Conservation (phyloP, 257 asterid genomes). For the Ehretia macrophylla region DNA sequence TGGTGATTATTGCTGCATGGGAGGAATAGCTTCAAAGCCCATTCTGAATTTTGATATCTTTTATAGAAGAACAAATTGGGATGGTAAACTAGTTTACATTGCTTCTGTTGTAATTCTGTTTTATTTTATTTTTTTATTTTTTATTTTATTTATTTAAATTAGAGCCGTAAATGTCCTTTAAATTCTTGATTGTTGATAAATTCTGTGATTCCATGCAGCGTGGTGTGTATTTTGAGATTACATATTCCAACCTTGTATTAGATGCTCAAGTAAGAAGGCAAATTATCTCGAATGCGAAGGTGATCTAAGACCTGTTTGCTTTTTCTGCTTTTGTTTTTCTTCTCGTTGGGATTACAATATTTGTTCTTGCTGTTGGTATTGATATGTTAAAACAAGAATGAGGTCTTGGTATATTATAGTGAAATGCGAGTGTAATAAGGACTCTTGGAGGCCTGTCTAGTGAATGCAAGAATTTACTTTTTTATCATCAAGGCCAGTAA, state of each 20-base stretch:
- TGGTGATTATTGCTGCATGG: not conserved
- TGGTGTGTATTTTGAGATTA: conserved; percentile 84
- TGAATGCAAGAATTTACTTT: no score
- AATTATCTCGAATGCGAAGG: conserved; percentile 77
- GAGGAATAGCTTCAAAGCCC: not conserved
- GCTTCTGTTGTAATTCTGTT: not conserved
- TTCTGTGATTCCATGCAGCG: conserved; percentile 51
- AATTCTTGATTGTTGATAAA: not conserved
- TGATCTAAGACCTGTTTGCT: conserved; percentile 18
- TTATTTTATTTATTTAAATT: no score
- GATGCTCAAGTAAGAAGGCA: conserved; percentile 75
- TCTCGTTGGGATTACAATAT: not conserved
- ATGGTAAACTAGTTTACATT: not conserved
- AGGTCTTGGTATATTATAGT: no score
- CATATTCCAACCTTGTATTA: conserved; percentile 62
- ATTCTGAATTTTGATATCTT: not conserved
- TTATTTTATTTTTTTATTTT: no score
- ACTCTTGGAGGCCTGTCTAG: not conserved
- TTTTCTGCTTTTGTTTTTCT: not conserved
- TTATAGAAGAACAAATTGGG: not conserved
- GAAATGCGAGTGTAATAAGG: no score
- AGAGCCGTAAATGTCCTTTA: not conserved
- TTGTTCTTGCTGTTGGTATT: not conserved
- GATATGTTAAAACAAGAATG: not conserved
- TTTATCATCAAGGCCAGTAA: no score